Evolutionary conservation across 2,329 filamentous ascomycete genomes (phyloP), one percentile per base, ranked within the genome.

Genomic region (Colletotrichum tamarilloi): DNA sequence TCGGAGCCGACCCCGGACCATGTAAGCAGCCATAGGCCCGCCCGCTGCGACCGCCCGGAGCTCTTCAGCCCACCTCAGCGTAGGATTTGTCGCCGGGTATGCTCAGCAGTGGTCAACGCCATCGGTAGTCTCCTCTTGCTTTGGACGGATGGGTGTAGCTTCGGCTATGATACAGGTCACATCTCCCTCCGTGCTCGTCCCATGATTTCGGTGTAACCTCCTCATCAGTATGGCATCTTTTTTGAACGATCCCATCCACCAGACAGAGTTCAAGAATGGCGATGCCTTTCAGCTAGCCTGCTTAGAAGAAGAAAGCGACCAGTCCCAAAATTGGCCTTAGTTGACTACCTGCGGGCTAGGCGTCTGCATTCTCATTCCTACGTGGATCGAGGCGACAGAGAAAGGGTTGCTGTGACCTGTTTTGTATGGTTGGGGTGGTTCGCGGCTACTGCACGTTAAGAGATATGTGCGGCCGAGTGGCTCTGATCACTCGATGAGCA

Each of bases 401-500:
- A 26, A 49, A 38, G 22, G 26, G 26, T 52, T 49, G 35, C 52
- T 24, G 38, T 16, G 35, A 19, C 24, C 19, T 42, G n/a, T 30
- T 46, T 57, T 52, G 52, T 35, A 64, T 57, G 67, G 67, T 22
- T 24, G n/a, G 16, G 5, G 52, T 5, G 24, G 5, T 26, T 62
- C 52, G 52, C n/a, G 35, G 38, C 67, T 64, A 63, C 67, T 68
- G 67, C 67, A 57, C 35, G 52, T 64, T 58, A 64, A 55, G 53
- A 46, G 19, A 46, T 14, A 62, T 64, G 49, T 57, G 52, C 35
- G 42, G 59, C 52, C 52, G 59, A 68, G 32, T 68, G 67, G 67
- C 52, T 63, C 30, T 64, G 58, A 53, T 64, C 42, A n/a, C 56
- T 60, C 52, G 26, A 42, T 57, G 26, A 62, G 38, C 35, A 57